Conservation (phyloP, 2,329 filamentous ascomycete genomes). For the Phaeomoniella chlamydospora region DNA sequence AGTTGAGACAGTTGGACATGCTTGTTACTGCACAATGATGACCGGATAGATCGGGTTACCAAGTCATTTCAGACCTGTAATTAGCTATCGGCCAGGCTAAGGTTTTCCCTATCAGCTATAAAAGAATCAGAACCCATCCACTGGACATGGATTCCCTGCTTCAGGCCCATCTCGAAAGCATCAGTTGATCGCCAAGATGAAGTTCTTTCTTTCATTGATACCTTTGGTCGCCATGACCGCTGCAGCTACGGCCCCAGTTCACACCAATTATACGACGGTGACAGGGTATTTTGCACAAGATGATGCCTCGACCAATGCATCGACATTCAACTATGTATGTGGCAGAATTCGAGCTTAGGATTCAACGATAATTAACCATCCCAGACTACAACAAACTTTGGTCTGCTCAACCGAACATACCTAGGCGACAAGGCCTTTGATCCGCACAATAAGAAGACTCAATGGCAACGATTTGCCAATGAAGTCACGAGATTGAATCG, state of each 20-base stretch:
- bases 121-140: no score
- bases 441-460: constrained; percentile 23
- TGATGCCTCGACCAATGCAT: constrained; percentile 30
- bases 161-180: neutral
- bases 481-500: constrained; percentile 32
- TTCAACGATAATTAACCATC: constrained; percentile 7
- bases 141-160: no score
- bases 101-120: no score
- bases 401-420: constrained; percentile 32
- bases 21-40: no score
- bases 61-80: no score
- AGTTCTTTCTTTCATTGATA: neutral
- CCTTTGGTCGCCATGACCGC: neutral
- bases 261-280: constrained; percentile 22
- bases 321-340: constrained; percentile 33
- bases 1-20: no score
- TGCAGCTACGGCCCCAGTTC: neutral
- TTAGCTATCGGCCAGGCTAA: no score
- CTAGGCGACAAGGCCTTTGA: constrained; percentile 19
- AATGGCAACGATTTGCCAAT: constrained; percentile 39
- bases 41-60: no score
- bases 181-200: neutral
- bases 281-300: constrained; percentile 36
- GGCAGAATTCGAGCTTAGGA: constrained; percentile 6
- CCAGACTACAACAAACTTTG: constrained; percentile 29